These are phyloP conservation scores for Sporothrix dimorphospora DNA, from an alignment of 2,329 filamentous ascomycete species.

Conservation along the genomic window DNA sequence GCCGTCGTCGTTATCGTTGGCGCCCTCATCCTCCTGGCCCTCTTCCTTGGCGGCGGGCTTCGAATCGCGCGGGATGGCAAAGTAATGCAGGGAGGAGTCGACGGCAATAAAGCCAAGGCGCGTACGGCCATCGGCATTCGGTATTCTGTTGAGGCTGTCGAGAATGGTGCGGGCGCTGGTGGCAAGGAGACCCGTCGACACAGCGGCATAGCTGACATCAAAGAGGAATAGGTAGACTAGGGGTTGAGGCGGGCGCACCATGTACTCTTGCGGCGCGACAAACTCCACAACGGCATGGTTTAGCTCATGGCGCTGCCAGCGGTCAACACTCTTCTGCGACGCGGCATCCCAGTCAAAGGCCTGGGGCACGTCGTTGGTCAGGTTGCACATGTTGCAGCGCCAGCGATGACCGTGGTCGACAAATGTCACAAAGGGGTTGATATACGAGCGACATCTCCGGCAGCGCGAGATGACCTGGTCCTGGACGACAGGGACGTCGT, in stretches of 20 bases:
- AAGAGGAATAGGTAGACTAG: slow-evolving; percentile 95
- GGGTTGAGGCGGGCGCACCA: slow-evolving; percentile 95
- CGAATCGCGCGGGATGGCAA: slow-evolving; percentile 69
- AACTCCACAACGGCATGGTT: slow-evolving; percentile 98
- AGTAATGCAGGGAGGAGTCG: slow-evolving; percentile 94
- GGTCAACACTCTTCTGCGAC: slow-evolving; percentile 85
- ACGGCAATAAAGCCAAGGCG: slow-evolving; percentile 94
- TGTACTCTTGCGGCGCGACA: slow-evolving; percentile 97
- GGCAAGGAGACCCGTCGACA: slow-evolving; percentile 87
- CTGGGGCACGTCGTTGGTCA: slow-evolving; percentile 98
- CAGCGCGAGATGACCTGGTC: slow-evolving; percentile 98
- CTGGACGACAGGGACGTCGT: slow-evolving; percentile 86
- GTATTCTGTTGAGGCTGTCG: slow-evolving; percentile 94
- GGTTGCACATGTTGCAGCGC: slow-evolving; percentile 99
- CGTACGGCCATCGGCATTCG: slow-evolving; percentile 93
- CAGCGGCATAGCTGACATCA: slow-evolving; percentile 88
- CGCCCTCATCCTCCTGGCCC: slow-evolving; percentile 40
- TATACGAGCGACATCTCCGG: slow-evolving; percentile 93
- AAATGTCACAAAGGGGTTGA: slow-evolving; percentile 96
- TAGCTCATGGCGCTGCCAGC: slow-evolving; percentile 89
- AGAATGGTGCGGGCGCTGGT: slow-evolving; percentile 91
- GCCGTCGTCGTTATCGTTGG: slow-evolving; percentile 63
- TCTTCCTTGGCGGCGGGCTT: slow-evolving; percentile 31
- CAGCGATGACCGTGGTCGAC: slow-evolving; percentile 95
- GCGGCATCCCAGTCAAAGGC: slow-evolving; percentile 98